Evolutionary conservation across 805 yeast species (phyloP).

Genomic region (Kazachstania bromeliacearum): DNA sequence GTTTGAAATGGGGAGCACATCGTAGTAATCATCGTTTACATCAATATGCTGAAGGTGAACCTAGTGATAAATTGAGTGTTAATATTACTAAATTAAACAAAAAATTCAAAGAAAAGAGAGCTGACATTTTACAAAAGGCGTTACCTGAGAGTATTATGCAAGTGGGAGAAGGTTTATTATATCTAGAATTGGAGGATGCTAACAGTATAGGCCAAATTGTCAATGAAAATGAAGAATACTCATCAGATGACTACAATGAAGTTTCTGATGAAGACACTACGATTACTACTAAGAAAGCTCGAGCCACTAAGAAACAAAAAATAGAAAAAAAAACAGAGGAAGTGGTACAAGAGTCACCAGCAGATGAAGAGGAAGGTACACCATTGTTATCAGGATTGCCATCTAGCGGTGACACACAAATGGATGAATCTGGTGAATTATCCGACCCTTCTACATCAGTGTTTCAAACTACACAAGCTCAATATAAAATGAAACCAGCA

Average conservation of each 20-base stretch:
- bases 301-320: no score
- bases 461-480: no score
- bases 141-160: conserved; percentile 16
- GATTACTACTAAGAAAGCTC: not conserved
- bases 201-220: conserved; percentile 2
- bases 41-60: conserved; percentile 15
- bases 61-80: conserved; percentile 16
- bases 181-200: conserved; percentile 16
- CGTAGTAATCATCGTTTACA: conserved; percentile 13
- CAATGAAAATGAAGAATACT: conserved; percentile 29
- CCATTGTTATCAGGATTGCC: no score
- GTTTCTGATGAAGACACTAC: not conserved
- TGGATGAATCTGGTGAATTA: conserved; percentile 1
- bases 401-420: not conserved
- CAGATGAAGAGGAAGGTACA: no score
- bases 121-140: conserved; percentile 13
- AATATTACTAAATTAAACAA: conserved; percentile 8
- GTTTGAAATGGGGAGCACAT: conserved; percentile 17
- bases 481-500: not conserved
- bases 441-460: no score
- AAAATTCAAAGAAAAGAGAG: conserved; percentile 15
- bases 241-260: conserved; percentile 16
- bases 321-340: no score
- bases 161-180: conserved; percentile 17
- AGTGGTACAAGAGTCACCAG: no score